A percentile compares a stretch with the other conserved stretches of the same genome.
These are phyloP conservation scores for Galerina marginata DNA, from an alignment of 768 basidiomycete species.

Conservation along the genomic window DNA sequence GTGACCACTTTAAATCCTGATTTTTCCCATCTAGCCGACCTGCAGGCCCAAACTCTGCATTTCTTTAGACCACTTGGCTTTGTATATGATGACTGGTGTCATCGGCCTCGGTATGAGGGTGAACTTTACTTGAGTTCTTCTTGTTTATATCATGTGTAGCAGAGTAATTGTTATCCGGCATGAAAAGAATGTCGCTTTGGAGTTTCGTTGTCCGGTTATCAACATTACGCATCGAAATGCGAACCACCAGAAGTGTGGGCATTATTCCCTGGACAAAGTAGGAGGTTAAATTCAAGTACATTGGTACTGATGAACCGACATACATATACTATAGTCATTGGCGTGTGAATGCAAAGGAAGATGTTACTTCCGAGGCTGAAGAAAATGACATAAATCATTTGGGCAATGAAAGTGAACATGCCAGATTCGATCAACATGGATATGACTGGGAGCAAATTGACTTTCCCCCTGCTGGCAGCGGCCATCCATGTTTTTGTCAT, in stretches of 20 bases:
- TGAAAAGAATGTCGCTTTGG: too few species aligned
- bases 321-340: slow-evolving; percentile 3
- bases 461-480: neutral
- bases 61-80: too few species aligned
- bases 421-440: slow-evolving; percentile 1
- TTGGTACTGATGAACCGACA: neutral
- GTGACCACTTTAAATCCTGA: too few species aligned
- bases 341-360: neutral
- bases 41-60: too few species aligned
- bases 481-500: neutral
- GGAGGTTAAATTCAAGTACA: neutral
- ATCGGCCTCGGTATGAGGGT: too few species aligned
- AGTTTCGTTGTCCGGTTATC: neutral
- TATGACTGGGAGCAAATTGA: neutral
- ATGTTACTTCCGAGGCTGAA: neutral
- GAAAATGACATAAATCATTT: neutral
- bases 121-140: too few species aligned
- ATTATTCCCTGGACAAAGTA: neutral
- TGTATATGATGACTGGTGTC: too few species aligned
- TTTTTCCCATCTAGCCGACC: too few species aligned
- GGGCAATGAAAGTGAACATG: neutral
- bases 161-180: too few species aligned
- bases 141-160: too few species aligned
- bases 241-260: neutral
- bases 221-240: neutral